Evolutionary conservation across 2,329 filamentous ascomycete genomes (phyloP).

Genomic region (Talaromyces atroroseus): DNA sequence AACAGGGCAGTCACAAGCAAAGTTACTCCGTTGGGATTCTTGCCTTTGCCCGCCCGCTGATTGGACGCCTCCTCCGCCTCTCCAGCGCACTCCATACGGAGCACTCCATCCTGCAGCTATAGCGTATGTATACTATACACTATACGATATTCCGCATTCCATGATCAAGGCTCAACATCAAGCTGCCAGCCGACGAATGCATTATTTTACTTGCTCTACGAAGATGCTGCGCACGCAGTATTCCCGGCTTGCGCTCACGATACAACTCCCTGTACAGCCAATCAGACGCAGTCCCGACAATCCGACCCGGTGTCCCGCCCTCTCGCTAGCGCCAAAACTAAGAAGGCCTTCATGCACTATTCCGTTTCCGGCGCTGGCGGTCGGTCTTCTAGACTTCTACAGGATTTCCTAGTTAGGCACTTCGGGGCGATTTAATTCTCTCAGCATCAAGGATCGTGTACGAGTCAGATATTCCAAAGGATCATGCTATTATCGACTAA

Average conservation of each 20-base stretch:
- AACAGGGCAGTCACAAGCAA: conserved; percentile 3
- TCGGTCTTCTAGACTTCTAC: background rate
- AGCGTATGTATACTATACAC: too few relatives aligned
- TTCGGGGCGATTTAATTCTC: background rate
- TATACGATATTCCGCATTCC: too few relatives aligned
- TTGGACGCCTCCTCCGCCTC: conserved; percentile 2
- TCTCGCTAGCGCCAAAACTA: background rate
- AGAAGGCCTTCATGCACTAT: background rate
- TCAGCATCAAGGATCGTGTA: too few relatives aligned
- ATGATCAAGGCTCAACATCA: too few relatives aligned
- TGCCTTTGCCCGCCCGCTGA: background rate
- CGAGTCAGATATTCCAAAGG: too few relatives aligned
- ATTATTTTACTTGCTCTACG: too few relatives aligned
- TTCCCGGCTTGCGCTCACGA: too few relatives aligned
- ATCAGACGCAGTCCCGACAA: conserved; percentile 4
- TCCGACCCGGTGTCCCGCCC: conserved; percentile 5
- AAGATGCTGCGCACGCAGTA: too few relatives aligned
- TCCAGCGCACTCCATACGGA: background rate
- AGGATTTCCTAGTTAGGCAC: background rate
- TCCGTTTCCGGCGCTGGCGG: background rate
- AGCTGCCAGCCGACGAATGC: too few relatives aligned
- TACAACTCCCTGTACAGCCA: too few relatives aligned
- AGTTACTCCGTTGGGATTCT: conserved; percentile 4
- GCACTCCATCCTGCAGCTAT: background rate
- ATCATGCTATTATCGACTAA: too few relatives aligned